Conservation (phyloP, 345 rosid species). For the Camelina laxa region DNA sequence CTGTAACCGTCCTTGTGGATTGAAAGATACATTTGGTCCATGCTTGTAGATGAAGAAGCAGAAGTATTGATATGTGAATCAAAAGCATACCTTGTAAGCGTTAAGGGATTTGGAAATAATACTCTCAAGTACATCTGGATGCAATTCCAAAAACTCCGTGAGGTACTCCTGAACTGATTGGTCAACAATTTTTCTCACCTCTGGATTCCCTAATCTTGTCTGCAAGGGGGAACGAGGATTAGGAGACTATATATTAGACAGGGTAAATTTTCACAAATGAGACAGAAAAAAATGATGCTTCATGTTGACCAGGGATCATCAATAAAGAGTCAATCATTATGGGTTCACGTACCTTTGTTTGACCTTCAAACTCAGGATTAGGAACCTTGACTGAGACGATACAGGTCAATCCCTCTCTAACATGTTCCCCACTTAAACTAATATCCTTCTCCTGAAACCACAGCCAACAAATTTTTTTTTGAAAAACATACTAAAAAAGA, state of each 20-base stretch:
- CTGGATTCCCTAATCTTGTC: conserved; percentile 99
- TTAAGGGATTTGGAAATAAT: conserved; percentile 88
- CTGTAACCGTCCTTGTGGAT: not conserved
- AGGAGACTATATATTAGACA: conserved; percentile 23
- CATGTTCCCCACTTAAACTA: conserved; percentile 92
- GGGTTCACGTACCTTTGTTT: conserved; percentile 75
- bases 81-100: conserved; percentile 82
- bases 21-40: conserved; percentile 7
- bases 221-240: conserved; percentile 40
- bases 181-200: conserved; percentile 92
- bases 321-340: conserved; percentile 22
- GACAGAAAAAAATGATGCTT: not conserved
- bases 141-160: conserved; percentile 92
- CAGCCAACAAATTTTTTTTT: conserved; percentile 5
- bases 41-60: conserved; percentile 4
- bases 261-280: not conserved
- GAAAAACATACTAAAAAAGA: not conserved
- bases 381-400: conserved; percentile 96
- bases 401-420: conserved; percentile 96
- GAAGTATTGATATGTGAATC: conserved; percentile 24
- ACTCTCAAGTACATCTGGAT: conserved; percentile 92
- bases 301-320: conserved; percentile 8
- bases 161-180: conserved; percentile 96
- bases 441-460: conserved; percentile 86
- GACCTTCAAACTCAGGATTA: conserved; percentile 99